These are phyloP conservation scores for Moricandia moricandioides DNA, from an alignment of 345 rosid species.

Conservation along the genomic window DNA sequence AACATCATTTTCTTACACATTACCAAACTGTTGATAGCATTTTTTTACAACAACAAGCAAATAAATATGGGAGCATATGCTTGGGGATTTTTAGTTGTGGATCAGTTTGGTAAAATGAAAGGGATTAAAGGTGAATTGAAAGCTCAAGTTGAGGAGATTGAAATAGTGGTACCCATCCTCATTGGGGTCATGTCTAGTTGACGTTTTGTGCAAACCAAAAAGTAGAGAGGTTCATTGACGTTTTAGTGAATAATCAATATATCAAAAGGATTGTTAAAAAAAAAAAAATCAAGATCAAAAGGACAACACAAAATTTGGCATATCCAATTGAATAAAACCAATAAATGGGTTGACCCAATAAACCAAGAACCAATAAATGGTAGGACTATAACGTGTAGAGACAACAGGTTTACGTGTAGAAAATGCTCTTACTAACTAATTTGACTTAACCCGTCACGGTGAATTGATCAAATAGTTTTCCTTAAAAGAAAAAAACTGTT, in stretches of 20 bases:
- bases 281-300: not conserved
- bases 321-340: not conserved
- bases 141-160: constrained; percentile 16
- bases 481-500: not conserved
- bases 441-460: not conserved
- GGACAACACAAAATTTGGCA: not conserved
- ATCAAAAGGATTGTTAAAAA: too few relatives aligned
- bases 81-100: constrained; percentile 2
- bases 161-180: not conserved
- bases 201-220: not conserved
- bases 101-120: constrained; percentile 12
- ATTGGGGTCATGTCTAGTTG: constrained; percentile 19
- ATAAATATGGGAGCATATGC: constrained; percentile 2
- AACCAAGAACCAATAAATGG: not conserved
- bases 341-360: not conserved
- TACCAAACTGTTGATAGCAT: not conserved
- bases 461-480: not conserved
- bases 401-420: not conserved
- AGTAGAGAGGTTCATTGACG: not conserved
- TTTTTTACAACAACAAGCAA: constrained; percentile 9
- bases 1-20: not conserved
- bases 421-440: not conserved
- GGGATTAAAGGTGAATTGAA: constrained; percentile 15
- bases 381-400: not conserved
- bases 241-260: not conserved